Base-by-base conservation (phyloP, 352 stramenopile genomes). In the Pseudoperonospora humuli region DNA sequence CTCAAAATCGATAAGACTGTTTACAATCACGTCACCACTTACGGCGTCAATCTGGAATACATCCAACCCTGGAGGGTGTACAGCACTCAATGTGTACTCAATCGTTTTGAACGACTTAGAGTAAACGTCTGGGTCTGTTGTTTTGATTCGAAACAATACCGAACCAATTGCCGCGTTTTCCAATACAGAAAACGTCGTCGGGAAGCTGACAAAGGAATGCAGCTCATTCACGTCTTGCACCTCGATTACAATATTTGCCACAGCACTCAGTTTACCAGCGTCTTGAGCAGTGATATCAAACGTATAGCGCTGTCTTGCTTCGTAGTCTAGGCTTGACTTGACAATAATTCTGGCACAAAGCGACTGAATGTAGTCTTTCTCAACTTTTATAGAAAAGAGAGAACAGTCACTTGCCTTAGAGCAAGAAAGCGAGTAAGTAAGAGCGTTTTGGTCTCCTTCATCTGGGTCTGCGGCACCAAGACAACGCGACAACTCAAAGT, bases 151-250 rank as follows among this genome's bases (percentile, higher is more conserved):
- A 7, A 76, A 55, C 1, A 84, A 26, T 2, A 57, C 36, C 3
- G 52, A 64, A 3, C 45, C 55, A 10, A 63, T 19, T 0, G 39
- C 37, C 0, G 45, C 39, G 25, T 68, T 74, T 53, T 84, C 71
- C 5, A 33, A 5, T 6, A 81, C 25, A 28, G 51, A 68, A 15
- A 53, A 29, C 2, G 39, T 51, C 2, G 25, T 26, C 17, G 58
- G 51, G 9, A 77, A 67, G 5, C 20, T 36, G 13, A 60, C 35
- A 13, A 79, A 70, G 11, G 39, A 48, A n/a, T 79, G 71, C 0
- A 45, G 13, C 23, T 84, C 71, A 26, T 84, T 84, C 26, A 81
- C 59, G 31, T 84, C 68, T 13, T 56, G 36, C 14, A 84, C 67
- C 8, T 65, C 37, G 20, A 84, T 55, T 1, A 49, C 33, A 13